A percentile compares a stretch with the other conserved stretches of the same genome.
phyloP scores from a whole-genome alignment of 352 stramenopile genomes.

The Phytophthora niederhauseri region DNA sequence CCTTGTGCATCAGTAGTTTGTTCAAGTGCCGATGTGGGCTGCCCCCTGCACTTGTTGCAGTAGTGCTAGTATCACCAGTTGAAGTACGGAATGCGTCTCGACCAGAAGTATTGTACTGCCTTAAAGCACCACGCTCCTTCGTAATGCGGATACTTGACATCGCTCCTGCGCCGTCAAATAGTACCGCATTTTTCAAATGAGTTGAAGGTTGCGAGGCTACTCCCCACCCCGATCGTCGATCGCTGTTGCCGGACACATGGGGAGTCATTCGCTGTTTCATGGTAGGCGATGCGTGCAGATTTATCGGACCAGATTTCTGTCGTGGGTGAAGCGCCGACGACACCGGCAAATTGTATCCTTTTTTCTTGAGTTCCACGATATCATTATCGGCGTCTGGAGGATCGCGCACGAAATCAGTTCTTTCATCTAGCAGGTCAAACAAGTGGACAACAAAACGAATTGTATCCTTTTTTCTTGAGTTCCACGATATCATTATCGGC shows the following conservation, averaged over 20 bases:
- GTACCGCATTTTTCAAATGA: conserved; percentile 41
- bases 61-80: conserved; percentile 9
- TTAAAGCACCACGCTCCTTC: conserved; percentile 34
- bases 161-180: conserved; percentile 39
- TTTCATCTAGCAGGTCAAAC: conserved; percentile 46
- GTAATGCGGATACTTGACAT: conserved; percentile 41
- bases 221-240: conserved; percentile 21
- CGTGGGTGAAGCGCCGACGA: conserved; percentile 14
- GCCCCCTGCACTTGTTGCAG: conserved; percentile 6
- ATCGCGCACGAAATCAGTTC: conserved; percentile 47
- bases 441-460: conserved; percentile 30
- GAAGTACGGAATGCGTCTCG: not conserved
- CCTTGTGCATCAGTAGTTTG: conserved; percentile 22
- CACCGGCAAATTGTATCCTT: conserved; percentile 14
- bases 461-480: conserved; percentile 23
- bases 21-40: conserved; percentile 31
- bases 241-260: conserved; percentile 12
- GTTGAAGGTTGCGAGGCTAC: conserved; percentile 13
- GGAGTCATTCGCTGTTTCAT: conserved; percentile 22
- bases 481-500: conserved; percentile 5
- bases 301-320: conserved; percentile 1
- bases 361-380: conserved; percentile 18
- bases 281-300: not conserved
- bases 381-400: conserved; percentile 9
- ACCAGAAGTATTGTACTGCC: conserved; percentile 21